Evolutionary conservation across 768 basidiomycete genomes (phyloP), one percentile per base, ranked within the genome.

Genomic region (Boletus rufocinnamomeus): DNA sequence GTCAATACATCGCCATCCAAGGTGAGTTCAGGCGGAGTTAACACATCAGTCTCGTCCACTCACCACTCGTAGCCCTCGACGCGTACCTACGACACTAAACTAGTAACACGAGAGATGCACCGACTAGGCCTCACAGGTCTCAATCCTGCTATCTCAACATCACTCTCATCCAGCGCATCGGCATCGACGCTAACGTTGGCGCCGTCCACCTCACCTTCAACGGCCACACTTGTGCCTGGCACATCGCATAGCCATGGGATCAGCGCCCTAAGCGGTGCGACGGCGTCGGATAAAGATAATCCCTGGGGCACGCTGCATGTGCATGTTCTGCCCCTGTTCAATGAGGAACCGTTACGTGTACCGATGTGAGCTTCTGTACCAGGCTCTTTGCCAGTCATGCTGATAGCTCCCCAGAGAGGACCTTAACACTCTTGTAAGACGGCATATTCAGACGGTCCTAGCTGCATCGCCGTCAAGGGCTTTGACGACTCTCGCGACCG

Each of bases 311-410:
- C 85, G 25, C 75, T 98, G 23, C 91, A 95, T 72, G 86, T 95
- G 34, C 86, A 93, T 69, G 88, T 97, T 35, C 76, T 98, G 4
- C 95, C 95, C 1, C 74, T 96, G 5, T 98, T 98, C 78, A 95
- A 95, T 52, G 91, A 93, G 37, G 91, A 95, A 67, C 88, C 89
- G 3, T 80, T 98, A 21, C 82, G 87, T 59, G 82, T 89, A 52
- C 88, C 93, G 25, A 93, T 98, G 90, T 89, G 66, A 67, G 85
- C 75, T 19, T 52, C 19, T 28, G 44, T 30, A 11, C 56, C 25
- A 19, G 27, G 30, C 10, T 45, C 46, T n/a, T 54, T 48, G 30
- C 25, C 27, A 13, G 19, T 21, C 50, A 34, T 11, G 19, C 47
- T 69, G 41, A 75, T 52, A 21, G 10, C n/a, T 34, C 17, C 54